Conservation (phyloP, 352 stramenopile genomes). For the Globisporangium canariense region DNA sequence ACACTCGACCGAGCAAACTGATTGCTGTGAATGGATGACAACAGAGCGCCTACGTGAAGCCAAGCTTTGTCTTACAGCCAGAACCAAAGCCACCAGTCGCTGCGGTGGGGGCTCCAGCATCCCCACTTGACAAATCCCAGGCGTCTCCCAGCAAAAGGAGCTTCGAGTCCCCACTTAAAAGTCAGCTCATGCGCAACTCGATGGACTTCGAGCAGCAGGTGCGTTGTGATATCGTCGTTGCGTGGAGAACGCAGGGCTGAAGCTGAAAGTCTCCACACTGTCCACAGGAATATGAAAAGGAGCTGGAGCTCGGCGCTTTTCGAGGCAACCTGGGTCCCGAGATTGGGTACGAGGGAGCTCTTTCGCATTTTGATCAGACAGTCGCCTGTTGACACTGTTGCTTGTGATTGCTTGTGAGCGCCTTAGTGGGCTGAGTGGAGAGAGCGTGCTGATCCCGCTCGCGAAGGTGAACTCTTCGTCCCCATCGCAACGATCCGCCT, state of each 20-base stretch:
- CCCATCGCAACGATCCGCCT: not conserved
- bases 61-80: constrained; percentile 30
- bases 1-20: not conserved
- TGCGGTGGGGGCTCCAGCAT: not conserved
- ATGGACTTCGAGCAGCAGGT: constrained; percentile 7
- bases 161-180: not conserved
- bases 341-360: constrained; percentile 3
- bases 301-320: constrained; percentile 9
- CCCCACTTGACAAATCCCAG: not conserved
- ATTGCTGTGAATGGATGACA: not conserved
- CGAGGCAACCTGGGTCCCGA: not conserved
- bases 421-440: constrained; percentile 16
- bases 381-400: not conserved
- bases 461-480: constrained; percentile 1
- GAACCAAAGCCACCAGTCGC: constrained; percentile 10
- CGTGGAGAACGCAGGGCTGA: not conserved
- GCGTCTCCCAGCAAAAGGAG: constrained; percentile 1
- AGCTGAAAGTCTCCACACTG: not conserved
- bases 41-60: constrained; percentile 30
- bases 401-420: not conserved
- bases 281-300: not conserved
- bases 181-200: not conserved
- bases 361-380: not conserved
- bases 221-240: not conserved
- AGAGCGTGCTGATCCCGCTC: constrained; percentile 48